Base-by-base conservation (phyloP, 768 basidiomycete species). In the Paxillus rubicundulus region DNA sequence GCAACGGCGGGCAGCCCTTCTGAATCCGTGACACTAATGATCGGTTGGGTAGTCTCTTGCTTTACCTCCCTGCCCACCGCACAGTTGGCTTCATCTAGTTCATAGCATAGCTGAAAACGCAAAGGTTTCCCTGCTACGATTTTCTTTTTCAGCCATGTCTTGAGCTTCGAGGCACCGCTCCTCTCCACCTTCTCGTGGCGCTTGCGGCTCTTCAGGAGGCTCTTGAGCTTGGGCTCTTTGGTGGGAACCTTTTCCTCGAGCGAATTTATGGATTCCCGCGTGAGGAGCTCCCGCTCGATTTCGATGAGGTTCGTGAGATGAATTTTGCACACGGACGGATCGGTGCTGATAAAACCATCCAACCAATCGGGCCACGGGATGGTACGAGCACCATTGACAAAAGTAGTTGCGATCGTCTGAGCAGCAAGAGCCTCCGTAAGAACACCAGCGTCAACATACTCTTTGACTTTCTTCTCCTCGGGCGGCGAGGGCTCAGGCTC, bases 141-240 rank as follows among this genome's bases (percentile, higher is more conserved):
- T 55, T 85, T 85, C 56, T 79, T 81, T 68, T 77, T 82, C 61
- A 84, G 68, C 86, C 86, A 87, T 5, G 79, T 74, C 57, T 81
- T 85, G 41, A 87, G 63, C 56, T 75, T 80, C 42, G 78, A 74
- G 5, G 79, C 70, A 13, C 77, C 74, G 14, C 71, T 62, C 17
- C 63, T 64, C 47, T 70, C 68, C 13, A 47, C 44, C 56, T 71
- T 70, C 30, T 62, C 40, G 41, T 68, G 51, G 34, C 74, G 69
- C 44, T 72, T 75, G 61, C 75, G 72, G 41, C 70, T 74, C 59
- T 75, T 79, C 52, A 75, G 54, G 30, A 77, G 65, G 14, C 70
- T 70, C 56, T 75, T 77, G 12, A 80, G 60, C 57, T 66, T 74
- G 41, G 66, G 62, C 24, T 77, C 75, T 55, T 69, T 67, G 41